phyloP scores from a whole-genome alignment of 495 filamentous ascomycete genomes.

The Halenospora varia region DNA sequence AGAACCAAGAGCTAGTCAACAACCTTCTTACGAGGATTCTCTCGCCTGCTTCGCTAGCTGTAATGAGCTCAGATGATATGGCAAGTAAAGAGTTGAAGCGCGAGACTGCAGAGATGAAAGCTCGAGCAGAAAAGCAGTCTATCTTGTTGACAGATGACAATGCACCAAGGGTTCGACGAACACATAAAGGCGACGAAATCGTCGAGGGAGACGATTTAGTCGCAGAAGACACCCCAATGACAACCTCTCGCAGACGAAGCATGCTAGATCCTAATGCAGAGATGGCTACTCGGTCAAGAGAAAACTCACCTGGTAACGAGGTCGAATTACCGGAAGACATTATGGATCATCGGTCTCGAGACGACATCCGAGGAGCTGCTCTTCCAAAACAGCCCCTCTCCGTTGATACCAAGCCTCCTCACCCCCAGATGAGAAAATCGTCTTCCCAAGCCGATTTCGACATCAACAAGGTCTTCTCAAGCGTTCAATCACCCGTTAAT shows the following conservation, averaged over 20 bases:
- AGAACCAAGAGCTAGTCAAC: slow-evolving; percentile 72
- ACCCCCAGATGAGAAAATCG: slow-evolving; percentile 9
- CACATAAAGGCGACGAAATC: slow-evolving; percentile 93
- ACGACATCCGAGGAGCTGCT: slow-evolving; percentile 23
- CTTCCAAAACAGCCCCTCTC: slow-evolving; percentile 35
- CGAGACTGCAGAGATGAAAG: slow-evolving; percentile 67
- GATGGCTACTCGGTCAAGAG: slow-evolving; percentile 27
- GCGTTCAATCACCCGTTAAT: slow-evolving; percentile 55
- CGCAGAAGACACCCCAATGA: slow-evolving; percentile 34
- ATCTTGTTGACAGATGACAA: slow-evolving; percentile 74
- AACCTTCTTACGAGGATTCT: slow-evolving; percentile 68
- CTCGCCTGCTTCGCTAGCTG: slow-evolving; percentile 65
- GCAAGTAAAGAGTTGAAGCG: slow-evolving; percentile 85
- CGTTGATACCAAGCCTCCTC: slow-evolving; percentile 43
- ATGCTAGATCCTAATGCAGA: slow-evolving; percentile 30
- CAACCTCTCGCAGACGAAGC: slow-evolving; percentile 36
- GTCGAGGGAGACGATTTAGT: slow-evolving; percentile 60
- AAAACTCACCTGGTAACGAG: slow-evolving; percentile 22
- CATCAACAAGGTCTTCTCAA: slow-evolving; percentile 66
- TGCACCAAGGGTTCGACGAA: slow-evolving; percentile 78
- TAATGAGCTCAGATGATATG: slow-evolving; percentile 85
- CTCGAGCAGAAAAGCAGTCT: slow-evolving; percentile 75
- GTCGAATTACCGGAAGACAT: slow-evolving; percentile 23
- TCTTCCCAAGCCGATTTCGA: slow-evolving; percentile 55
- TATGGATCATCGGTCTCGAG: slow-evolving; percentile 29